A percentile compares a stretch with the other conserved stretches of the same genome.
Evolutionary conservation across 306 rosid genomes (phyloP).

Genomic region (Vigna mungo): DNA sequence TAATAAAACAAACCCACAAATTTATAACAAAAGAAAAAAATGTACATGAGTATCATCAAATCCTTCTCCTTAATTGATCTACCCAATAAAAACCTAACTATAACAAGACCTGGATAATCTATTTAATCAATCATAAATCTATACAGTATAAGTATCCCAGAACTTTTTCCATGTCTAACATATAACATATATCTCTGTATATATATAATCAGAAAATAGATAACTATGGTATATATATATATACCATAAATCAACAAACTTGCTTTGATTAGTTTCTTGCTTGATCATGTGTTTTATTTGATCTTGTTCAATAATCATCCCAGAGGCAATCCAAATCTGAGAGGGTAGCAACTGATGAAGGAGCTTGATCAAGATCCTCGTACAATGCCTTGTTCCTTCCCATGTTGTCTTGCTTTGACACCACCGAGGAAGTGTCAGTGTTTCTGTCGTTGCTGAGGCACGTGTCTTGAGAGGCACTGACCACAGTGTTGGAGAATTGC

Average conservation of each 20-base stretch:
- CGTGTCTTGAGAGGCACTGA: constrained; percentile 66
- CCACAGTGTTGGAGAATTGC: constrained; percentile 55
- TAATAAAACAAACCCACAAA: constrained; percentile 36
- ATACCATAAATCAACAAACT: constrained; percentile 22
- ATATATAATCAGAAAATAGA: background rate
- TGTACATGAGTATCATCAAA: constrained; percentile 39
- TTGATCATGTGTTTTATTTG: background rate
- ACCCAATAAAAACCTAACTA: constrained; percentile 22
- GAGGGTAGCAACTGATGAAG: constrained; percentile 45
- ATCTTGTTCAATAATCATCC: constrained; percentile 58
- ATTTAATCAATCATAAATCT: constrained; percentile 38
- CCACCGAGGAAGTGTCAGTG: constrained; percentile 64
- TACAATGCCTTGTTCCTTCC: constrained; percentile 43
- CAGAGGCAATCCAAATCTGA: constrained; percentile 61
- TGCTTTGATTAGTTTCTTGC: constrained; percentile 11
- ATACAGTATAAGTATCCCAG: constrained; percentile 45
- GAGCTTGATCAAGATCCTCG: constrained; percentile 45
- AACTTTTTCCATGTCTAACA: constrained; percentile 26
- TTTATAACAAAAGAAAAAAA: constrained; percentile 41
- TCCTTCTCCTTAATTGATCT: constrained; percentile 35
- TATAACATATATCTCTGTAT: background rate
- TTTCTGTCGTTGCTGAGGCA: constrained; percentile 65
- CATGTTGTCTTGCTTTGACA: constrained; percentile 54
- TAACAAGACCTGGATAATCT: constrained; percentile 41
- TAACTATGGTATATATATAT: background rate